Evolutionary conservation across 129 eudicot genomes (phyloP), one percentile per base, ranked within the genome.

Genomic region (Rutidosis leptorrhynchoides): DNA sequence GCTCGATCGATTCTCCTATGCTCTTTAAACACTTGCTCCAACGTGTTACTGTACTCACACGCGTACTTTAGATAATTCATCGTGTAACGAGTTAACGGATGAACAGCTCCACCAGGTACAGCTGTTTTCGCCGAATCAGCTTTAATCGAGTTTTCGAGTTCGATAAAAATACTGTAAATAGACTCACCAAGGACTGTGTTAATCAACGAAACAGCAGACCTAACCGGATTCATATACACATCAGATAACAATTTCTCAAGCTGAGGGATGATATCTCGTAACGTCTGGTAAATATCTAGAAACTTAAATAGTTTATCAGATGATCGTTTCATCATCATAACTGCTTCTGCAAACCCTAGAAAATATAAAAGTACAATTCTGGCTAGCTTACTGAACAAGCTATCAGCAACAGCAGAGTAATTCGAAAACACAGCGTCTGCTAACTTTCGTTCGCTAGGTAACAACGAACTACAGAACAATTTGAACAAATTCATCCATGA

Each of bases 91-190:
- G 89, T 88, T 49, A 84, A 65, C 0, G 98, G 98, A 46, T 92
- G 98, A 3, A 92, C 95, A 0, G 95, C 98, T 2, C 98, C 98
- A 1, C 90, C 86, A 0, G 98, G 87, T 21, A 88, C 96, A 4
- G 87, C 84, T 0, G 87, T 83, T 69, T 83, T 92, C 1, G 70
- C 63, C 0, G 79, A 33, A 19, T 92, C 96, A 0, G 78, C 45
- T 77, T 79, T 83, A 21, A 92, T 83, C 1, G 96, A 78, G 70
- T 75, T 83, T 51, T 92, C 98, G 0, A 92, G 84, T 33, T 92
- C 96, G 9, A 71, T 17, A 55, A 92, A 82, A 20, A 92, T 88
- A 52, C 67, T 62, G 57, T 85, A 74, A 48, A 83, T 83, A 15
- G 84, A 56, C 62, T 92, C 96, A 0, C 95, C 98, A n/a, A 88